Evolutionary conservation across 2,329 filamentous ascomycete genomes (phyloP).

Genomic region (Pseudogymnoascus sp.): DNA sequence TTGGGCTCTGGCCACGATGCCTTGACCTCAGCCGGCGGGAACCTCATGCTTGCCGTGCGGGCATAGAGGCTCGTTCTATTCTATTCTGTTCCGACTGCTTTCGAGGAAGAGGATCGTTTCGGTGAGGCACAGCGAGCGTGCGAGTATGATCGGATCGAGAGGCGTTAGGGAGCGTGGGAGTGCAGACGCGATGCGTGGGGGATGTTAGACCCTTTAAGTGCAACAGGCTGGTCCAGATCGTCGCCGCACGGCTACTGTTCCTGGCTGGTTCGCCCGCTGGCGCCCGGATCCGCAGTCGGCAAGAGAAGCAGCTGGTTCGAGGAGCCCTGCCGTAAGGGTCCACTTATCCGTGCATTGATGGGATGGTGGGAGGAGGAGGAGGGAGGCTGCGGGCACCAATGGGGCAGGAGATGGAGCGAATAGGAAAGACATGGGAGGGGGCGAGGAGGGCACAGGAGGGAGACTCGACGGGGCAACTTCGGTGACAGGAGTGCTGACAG

Average conservation of each 20-base stretch:
- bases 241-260: background rate
- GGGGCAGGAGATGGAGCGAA: background rate
- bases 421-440: background rate
- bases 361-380: background rate
- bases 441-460: background rate
- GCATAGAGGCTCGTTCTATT: background rate
- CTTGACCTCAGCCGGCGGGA: constrained; percentile 36
- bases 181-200: background rate
- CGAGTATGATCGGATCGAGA: background rate
- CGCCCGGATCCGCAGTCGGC: background rate
- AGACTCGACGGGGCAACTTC: background rate
- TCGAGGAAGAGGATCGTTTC: background rate
- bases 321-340: background rate
- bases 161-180: background rate
- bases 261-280: background rate
- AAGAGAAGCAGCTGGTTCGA: background rate
- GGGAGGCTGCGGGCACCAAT: background rate
- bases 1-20: constrained; percentile 41
- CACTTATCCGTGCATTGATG: background rate
- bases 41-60: constrained; percentile 24
- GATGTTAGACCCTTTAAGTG: background rate
- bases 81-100: background rate
- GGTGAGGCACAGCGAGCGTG: background rate
- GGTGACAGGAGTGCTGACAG: background rate
- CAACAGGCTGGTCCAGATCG: background rate